phyloP scores from a whole-genome alignment of 1,139 yeast species.

The Geotrichum macrosporum region DNA sequence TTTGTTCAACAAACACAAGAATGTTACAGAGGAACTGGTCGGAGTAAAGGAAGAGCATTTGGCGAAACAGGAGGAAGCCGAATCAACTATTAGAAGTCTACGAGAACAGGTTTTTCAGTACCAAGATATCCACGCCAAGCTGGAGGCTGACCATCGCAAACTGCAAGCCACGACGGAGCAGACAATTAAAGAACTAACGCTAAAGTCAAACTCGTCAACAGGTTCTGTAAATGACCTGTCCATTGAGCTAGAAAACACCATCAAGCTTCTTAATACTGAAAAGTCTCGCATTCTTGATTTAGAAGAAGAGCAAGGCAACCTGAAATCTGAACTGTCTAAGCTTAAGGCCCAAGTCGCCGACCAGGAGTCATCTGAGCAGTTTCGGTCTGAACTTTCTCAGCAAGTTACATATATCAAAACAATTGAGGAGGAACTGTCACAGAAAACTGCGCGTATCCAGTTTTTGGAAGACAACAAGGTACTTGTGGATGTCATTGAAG shows the following conservation, averaged over 20 bases:
- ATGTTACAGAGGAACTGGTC: conserved; percentile 35
- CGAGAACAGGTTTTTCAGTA: conserved; percentile 25
- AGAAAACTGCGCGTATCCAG: conserved; percentile 47
- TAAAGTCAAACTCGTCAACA: conserved; percentile 1
- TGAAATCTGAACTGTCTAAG: conserved; percentile 38
- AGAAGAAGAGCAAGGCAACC: conserved; percentile 22
- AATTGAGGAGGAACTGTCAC: conserved; percentile 49
- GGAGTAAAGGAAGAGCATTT: conserved; percentile 33
- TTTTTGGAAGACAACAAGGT: conserved; percentile 43
- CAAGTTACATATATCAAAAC: conserved; percentile 55
- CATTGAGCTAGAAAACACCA: conserved; percentile 22
- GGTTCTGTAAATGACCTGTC: conserved; percentile 13
- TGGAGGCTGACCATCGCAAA: conserved; percentile 11
- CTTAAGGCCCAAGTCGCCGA: conserved; percentile 40
- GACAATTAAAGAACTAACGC: conserved; percentile 2
- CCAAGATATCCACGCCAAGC: conserved; percentile 16
- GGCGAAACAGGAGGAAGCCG: conserved; percentile 28
- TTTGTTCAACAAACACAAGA: conserved; percentile 42
- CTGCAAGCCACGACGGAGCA: conserved; percentile 19
- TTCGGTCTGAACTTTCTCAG: conserved; percentile 54
- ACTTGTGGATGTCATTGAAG: conserved; percentile 50
- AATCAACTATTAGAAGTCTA: conserved; percentile 24
- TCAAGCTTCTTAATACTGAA: conserved; percentile 15
- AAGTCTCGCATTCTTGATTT: conserved; percentile 13
- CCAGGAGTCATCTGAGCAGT: conserved; percentile 38